These are phyloP conservation scores for Globisporangium sylvaticum DNA, from an alignment of 352 stramenopile genomes.

Conservation along the genomic window DNA sequence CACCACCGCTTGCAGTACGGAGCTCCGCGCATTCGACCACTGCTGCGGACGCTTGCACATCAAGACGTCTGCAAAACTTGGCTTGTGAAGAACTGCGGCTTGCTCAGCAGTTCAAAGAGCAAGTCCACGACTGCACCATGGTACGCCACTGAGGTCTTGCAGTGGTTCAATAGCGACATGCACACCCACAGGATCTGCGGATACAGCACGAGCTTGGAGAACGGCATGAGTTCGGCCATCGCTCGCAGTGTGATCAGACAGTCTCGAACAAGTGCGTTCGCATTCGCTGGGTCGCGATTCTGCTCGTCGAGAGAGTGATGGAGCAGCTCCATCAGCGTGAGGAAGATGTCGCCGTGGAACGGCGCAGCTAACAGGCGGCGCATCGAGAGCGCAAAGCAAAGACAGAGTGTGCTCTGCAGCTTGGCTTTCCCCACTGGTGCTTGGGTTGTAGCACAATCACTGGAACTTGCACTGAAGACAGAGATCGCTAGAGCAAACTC, in stretches of 20 bases:
- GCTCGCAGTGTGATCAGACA: constrained; percentile 37
- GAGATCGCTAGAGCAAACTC: constrained; percentile 48
- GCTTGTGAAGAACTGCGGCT: constrained; percentile 43
- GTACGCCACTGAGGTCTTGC: constrained; percentile 18
- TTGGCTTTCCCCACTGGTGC: constrained; percentile 1
- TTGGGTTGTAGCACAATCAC: background rate
- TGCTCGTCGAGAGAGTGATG: constrained; percentile 42
- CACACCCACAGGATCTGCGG: constrained; percentile 74
- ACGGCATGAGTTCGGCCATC: constrained; percentile 46
- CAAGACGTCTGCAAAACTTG: constrained; percentile 39
- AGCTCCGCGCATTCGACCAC: constrained; percentile 39
- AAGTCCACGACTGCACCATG: constrained; percentile 33
- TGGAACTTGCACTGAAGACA: constrained; percentile 3
- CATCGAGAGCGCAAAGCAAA: constrained; percentile 50
- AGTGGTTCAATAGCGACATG: constrained; percentile 65
- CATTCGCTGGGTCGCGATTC: constrained; percentile 11
- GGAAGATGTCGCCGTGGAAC: constrained; percentile 61
- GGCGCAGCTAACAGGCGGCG: constrained; percentile 41
- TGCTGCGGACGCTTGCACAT: constrained; percentile 42
- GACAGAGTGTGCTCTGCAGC: constrained; percentile 23
- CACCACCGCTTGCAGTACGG: constrained; percentile 43
- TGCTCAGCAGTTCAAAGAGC: constrained; percentile 37
- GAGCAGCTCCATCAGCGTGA: constrained; percentile 53
- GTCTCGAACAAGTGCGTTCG: constrained; percentile 33
- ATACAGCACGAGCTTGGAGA: constrained; percentile 54